A percentile compares a stretch with the other conserved stretches of the same genome.
These are phyloP conservation scores for Trametes pubescens DNA, from an alignment of 1,284 basidiomycete species.

Conservation along the genomic window DNA sequence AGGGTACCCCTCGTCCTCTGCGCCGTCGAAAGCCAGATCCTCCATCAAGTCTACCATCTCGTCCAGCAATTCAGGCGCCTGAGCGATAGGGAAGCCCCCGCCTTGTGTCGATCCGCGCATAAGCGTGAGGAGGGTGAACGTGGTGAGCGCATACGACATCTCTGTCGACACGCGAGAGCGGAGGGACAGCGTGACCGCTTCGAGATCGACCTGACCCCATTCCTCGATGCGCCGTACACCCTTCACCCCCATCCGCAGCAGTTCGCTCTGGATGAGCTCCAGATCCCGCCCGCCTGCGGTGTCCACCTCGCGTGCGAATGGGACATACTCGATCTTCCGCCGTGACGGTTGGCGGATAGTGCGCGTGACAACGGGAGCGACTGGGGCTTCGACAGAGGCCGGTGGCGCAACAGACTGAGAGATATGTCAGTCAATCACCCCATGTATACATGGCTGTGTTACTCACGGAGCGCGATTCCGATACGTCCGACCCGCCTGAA, in stretches of 20 bases:
- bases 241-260: slow-evolving; percentile 57
- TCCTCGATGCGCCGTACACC: slow-evolving; percentile 77
- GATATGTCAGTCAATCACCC: neutral
- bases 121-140: slow-evolving; percentile 86
- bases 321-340: slow-evolving; percentile 92
- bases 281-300: slow-evolving; percentile 89
- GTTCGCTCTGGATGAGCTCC: slow-evolving; percentile 72
- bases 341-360: slow-evolving; percentile 50
- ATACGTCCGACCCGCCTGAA: slow-evolving; percentile 34
- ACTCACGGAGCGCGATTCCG: slow-evolving; percentile 42
- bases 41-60: slow-evolving; percentile 90
- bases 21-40: slow-evolving; percentile 78
- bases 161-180: slow-evolving; percentile 87
- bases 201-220: slow-evolving; percentile 89
- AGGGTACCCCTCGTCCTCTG: slow-evolving; percentile 48
- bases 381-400: slow-evolving; percentile 16
- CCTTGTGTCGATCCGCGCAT: slow-evolving; percentile 66
- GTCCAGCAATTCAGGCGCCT: slow-evolving; percentile 85
- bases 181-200: slow-evolving; percentile 88
- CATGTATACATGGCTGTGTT: slow-evolving; percentile 9
- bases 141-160: slow-evolving; percentile 90
- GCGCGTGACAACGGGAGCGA: slow-evolving; percentile 27
- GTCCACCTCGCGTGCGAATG: slow-evolving; percentile 80
- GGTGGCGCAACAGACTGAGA: slow-evolving; percentile 35
- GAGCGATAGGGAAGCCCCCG: slow-evolving; percentile 76